Conservation (phyloP, 768 basidiomycete species). For the Boletus insuetus region DNA sequence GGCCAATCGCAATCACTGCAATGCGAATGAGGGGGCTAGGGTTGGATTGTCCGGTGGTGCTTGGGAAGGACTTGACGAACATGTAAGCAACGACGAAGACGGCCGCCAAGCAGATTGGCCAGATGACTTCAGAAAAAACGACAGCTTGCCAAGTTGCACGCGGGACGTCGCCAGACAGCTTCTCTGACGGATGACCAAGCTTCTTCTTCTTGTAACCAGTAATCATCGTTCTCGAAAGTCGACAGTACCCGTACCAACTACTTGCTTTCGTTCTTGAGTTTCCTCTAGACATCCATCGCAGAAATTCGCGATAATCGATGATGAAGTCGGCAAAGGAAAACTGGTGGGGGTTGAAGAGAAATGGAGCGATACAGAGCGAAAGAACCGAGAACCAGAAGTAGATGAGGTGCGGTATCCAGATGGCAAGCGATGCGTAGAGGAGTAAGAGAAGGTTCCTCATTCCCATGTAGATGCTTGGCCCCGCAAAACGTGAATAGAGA, state of each 20-base stretch:
- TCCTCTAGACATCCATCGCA: constrained; percentile 99
- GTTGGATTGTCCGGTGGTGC: constrained; percentile 52
- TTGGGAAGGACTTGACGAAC: constrained; percentile 91
- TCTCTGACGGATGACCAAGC: constrained; percentile 96
- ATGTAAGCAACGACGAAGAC: constrained; percentile 85
- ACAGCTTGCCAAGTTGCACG: constrained; percentile 87
- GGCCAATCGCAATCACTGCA: constrained; percentile 83
- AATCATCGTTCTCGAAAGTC: constrained; percentile 93
- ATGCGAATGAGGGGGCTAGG: constrained; percentile 92
- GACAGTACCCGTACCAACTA: constrained; percentile 99
- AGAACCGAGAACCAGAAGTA: constrained; percentile 99
- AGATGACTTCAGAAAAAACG: constrained; percentile 78
- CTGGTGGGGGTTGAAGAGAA: constrained; percentile 99
- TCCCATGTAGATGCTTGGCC: constrained; percentile 99
- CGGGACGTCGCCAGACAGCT: constrained; percentile 90
- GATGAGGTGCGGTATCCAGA: constrained; percentile 93
- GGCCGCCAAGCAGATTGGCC: constrained; percentile 71
- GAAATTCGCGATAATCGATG: constrained; percentile 97
- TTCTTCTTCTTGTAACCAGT: constrained; percentile 99
- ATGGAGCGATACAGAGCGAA: constrained; percentile 93
- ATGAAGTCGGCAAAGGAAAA: constrained; percentile 97
- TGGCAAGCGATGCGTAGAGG: constrained; percentile 85
- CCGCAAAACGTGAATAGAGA: constrained; percentile 97
- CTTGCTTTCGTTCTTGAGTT: constrained; percentile 96
- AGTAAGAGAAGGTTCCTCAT: constrained; percentile 90